Percentiles rank a stretch among this genome's conserved stretches.
Conservation (phyloP, 805 yeast genomes). For the Groenewaldozyma salmanticensis region DNA sequence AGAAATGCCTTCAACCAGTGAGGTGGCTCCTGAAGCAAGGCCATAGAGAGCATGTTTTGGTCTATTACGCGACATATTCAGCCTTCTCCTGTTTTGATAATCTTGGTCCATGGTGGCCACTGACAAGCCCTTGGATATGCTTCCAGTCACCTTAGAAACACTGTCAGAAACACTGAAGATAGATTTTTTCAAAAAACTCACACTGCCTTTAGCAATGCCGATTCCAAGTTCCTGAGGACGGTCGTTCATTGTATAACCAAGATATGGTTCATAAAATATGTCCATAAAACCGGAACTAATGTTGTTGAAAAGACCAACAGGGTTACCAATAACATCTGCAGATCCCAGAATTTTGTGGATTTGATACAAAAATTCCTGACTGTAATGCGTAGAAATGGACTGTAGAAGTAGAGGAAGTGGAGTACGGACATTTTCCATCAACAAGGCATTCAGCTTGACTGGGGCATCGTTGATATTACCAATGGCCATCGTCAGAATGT, state of each 20-base stretch:
- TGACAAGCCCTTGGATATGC: conserved; percentile 87
- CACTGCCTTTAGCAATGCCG: conserved; percentile 91
- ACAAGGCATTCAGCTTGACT: conserved; percentile 73
- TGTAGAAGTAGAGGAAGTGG: conserved; percentile 66
- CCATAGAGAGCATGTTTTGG: conserved; percentile 84
- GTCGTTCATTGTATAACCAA: conserved; percentile 88
- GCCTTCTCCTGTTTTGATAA: conserved; percentile 72
- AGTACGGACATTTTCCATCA: conserved; percentile 81
- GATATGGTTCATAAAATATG: conserved; percentile 93
- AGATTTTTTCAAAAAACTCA: conserved; percentile 87
- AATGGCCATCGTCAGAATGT: conserved; percentile 89
- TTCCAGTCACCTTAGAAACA: conserved; percentile 84
- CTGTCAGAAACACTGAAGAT: conserved; percentile 94
- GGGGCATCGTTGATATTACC: conserved; percentile 98
- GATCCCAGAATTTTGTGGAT: conserved; percentile 89
- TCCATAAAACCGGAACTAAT: conserved; percentile 93
- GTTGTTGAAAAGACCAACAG: conserved; percentile 91
- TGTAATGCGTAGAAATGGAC: conserved; percentile 73
- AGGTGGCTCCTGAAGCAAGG: conserved; percentile 74
- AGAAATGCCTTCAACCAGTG: conserved; percentile 76
- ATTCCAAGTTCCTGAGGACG: conserved; percentile 94
- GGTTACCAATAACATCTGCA: conserved; percentile 93
- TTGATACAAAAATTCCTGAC: conserved; percentile 86
- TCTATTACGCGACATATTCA: conserved; percentile 60
- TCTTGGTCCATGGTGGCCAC: conserved; percentile 80